Evolutionary conservation across 1,139 yeast species (phyloP), one percentile per base, ranked within the genome.

Genomic region (Debaryomyces udenii): DNA sequence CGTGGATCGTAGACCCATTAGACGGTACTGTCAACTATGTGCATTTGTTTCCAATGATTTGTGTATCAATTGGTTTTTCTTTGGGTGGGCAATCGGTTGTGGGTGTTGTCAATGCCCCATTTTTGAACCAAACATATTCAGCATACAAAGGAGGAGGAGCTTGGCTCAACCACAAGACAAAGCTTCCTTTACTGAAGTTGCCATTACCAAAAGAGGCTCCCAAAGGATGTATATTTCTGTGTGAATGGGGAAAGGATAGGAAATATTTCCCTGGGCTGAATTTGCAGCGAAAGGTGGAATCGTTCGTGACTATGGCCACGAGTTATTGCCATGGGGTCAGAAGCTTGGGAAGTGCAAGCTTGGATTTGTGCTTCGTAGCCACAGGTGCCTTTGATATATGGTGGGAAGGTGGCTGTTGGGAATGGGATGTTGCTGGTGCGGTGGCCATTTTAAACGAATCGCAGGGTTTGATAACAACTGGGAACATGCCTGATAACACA

Each of bases 171-270:
- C 20, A 39, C 9, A 16, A 23, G 9, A 39, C 29, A n/a, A 33
- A 30, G 38, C 32, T 39, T 13, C 43, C 45, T 20, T 36, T 42
- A 15, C 43, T 39, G 32, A 29, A 27, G 14, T 17, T 10, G 2
- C 36, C 37, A 9, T 31, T 42, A 14, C 41, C 44, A 20, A 30
- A 27, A 27, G 34, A 41, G 11, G 42, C 44, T 16, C 44, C 44
- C 10, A 41, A 29, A 24, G 44, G 44, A 15, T 41, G 44, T 18
- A 39, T 41, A 4, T 41, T 41, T 22, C 38, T 35, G 39, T 41
- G 44, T 39, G 44, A 41, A 41, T 41, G 44, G 44, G 44, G 44
- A 9, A 41, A 39, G 28, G 42, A 41, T 13, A 35, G 44, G 27
- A 35, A 26, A 18, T 31, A 41, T 28, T 14, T 23, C 2, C 35